phyloP scores from a whole-genome alignment of 495 filamentous ascomycete genomes.

The Rostrohypoxylon terebratum region DNA sequence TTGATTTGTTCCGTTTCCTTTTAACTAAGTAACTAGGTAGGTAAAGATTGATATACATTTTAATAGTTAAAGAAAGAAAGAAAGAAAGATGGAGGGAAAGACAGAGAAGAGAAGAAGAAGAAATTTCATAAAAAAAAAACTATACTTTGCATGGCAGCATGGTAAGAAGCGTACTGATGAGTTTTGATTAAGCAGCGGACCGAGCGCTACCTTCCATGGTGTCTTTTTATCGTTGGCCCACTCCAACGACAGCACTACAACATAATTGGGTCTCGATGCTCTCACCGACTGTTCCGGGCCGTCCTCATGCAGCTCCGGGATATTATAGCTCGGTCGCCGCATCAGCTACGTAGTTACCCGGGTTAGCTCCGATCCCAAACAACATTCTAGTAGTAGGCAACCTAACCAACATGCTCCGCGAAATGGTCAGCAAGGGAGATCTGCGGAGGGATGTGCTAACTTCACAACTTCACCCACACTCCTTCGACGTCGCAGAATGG shows the following conservation, averaged over 20 bases:
- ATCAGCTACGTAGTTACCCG: slow-evolving; percentile 10
- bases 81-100: too few relatives aligned
- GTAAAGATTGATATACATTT: too few relatives aligned
- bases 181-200: slow-evolving; percentile 9
- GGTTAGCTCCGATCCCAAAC: neutral
- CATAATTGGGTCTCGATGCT: slow-evolving; percentile 17
- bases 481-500: neutral
- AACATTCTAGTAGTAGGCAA: neutral
- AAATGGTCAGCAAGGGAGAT: slow-evolving; percentile 27
- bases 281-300: slow-evolving; percentile 44
- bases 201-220: slow-evolving; percentile 4
- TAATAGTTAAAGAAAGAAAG: too few relatives aligned
- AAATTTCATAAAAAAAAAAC: neutral
- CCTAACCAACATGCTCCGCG: slow-evolving; percentile 8
- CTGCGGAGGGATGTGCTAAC: slow-evolving; percentile 15
- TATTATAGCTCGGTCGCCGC: slow-evolving; percentile 25
- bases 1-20: neutral
- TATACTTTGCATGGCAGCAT: neutral
- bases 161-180: slow-evolving; percentile 1
- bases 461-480: slow-evolving; percentile 18
- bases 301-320: slow-evolving; percentile 38
- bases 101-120: slow-evolving; percentile 3
- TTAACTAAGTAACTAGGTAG: neutral
- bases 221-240: neutral
- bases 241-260: neutral